phyloP scores from a whole-genome alignment of 768 basidiomycete genomes.

The Hemileccinum impolitum region DNA sequence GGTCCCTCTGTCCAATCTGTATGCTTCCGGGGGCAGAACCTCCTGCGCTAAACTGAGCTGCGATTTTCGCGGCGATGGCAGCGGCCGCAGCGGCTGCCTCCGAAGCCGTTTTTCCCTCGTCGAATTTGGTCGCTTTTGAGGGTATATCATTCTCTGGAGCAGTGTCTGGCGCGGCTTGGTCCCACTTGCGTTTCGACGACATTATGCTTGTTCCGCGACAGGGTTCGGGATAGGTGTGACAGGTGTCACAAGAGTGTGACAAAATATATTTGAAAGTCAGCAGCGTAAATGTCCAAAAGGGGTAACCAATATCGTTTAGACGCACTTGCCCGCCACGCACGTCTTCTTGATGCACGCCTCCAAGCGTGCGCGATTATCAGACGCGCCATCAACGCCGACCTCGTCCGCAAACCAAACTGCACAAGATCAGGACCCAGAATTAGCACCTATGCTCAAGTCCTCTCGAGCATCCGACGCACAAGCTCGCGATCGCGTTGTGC shows the following conservation, averaged over 20 bases:
- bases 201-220: constrained; percentile 27
- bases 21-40: constrained; percentile 38
- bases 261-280: constrained; percentile 20
- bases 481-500: constrained; percentile 37
- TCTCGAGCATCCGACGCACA: constrained; percentile 27
- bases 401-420: not conserved
- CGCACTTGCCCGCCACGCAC: not conserved
- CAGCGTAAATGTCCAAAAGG: constrained; percentile 5
- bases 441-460: constrained; percentile 31
- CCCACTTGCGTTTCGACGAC: constrained; percentile 84
- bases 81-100: constrained; percentile 71
- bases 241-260: constrained; percentile 16
- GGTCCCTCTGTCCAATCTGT: constrained; percentile 51
- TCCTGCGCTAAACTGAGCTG: constrained; percentile 69
- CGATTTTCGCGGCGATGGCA: constrained; percentile 93
- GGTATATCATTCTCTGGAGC: constrained; percentile 41
- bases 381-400: constrained; percentile 35
- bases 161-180: constrained; percentile 53
- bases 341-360: constrained; percentile 19
- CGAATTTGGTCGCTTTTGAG: constrained; percentile 42
- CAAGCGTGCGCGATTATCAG: constrained; percentile 33
- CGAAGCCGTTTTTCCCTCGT: constrained; percentile 50
- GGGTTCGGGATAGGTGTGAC: constrained; percentile 3
- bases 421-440: constrained; percentile 17
- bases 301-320: not conserved